Conservation (phyloP, 2,329 filamentous ascomycete species). For the Penicillium aurantiogriseum region DNA sequence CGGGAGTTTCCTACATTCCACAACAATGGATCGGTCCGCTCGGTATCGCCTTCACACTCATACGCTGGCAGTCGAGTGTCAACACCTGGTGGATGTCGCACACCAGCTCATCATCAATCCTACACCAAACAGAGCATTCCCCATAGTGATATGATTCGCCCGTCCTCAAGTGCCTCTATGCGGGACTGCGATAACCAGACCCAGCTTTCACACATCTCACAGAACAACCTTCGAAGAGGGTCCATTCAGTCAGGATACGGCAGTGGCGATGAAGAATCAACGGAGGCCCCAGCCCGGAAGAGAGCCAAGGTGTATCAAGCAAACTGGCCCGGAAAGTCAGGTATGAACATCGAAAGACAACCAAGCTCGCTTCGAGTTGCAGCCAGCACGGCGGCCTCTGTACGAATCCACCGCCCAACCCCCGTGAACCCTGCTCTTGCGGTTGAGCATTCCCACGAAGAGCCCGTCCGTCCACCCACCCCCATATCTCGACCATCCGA, state of each 20-base stretch:
- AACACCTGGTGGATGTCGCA: constrained; percentile 35
- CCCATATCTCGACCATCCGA: constrained; percentile 40
- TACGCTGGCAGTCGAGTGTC: constrained; percentile 38
- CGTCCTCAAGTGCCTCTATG: constrained; percentile 61
- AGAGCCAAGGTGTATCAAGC: constrained; percentile 74
- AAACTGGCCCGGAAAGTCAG: constrained; percentile 66
- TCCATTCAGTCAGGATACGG: constrained; percentile 60
- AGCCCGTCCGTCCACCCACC: constrained; percentile 49
- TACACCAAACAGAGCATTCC: constrained; percentile 24
- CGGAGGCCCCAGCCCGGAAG: constrained; percentile 65
- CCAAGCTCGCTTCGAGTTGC: constrained; percentile 83
- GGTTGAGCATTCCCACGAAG: constrained; percentile 38
- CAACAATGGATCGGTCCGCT: constrained; percentile 31
- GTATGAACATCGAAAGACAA: constrained; percentile 66
- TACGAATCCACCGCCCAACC: constrained; percentile 78
- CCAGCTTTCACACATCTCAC: constrained; percentile 24
- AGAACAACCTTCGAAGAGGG: constrained; percentile 30
- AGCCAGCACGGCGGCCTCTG: constrained; percentile 83
- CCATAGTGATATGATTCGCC: constrained; percentile 53
- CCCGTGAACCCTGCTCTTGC: constrained; percentile 42
- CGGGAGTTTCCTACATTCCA: constrained; percentile 38
- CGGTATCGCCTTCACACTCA: constrained; percentile 42
- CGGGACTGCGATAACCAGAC: constrained; percentile 36
- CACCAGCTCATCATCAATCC: constrained; percentile 28
- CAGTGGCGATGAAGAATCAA: constrained; percentile 67